phyloP scores from a whole-genome alignment of 139 green algal species.

The Raphidocelis subcapitata region DNA sequence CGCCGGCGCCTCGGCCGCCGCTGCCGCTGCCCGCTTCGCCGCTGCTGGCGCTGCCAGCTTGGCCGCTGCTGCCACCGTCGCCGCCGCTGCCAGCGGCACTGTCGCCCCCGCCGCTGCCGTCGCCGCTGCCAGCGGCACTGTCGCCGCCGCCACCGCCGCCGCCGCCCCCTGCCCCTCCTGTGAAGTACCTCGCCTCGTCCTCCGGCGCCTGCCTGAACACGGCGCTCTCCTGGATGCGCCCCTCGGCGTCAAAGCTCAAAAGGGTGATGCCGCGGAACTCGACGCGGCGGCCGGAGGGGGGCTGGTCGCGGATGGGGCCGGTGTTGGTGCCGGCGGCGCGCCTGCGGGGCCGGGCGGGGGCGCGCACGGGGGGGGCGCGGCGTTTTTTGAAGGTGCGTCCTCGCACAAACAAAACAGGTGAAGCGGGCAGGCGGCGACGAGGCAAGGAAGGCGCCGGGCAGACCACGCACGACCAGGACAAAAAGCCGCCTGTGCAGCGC shows the following conservation, averaged over 20 bases:
- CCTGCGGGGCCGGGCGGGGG: background rate
- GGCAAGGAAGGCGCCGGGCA: too few species aligned
- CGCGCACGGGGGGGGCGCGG: too few species aligned
- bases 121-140: background rate
- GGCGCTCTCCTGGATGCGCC: conserved; percentile 21
- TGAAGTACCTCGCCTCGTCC: conserved; percentile 39
- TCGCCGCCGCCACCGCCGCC: background rate
- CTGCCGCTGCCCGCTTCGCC: too few species aligned
- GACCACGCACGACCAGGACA: too few species aligned
- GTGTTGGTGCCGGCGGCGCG: conserved; percentile 36
- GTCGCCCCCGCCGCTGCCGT: background rate
- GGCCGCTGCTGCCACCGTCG: too few species aligned
- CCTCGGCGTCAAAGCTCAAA: conserved; percentile 12
- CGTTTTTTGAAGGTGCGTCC: too few species aligned
- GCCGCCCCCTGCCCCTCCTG: background rate
- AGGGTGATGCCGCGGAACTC: conserved; percentile 33
- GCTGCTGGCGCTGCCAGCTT: too few species aligned
- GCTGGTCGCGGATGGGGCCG: conserved; percentile 37
- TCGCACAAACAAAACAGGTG: too few species aligned
- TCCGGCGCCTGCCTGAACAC: conserved; percentile 44
- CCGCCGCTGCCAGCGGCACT: background rate
- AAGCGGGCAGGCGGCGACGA: too few species aligned
- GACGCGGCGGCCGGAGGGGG: conserved; percentile 19
- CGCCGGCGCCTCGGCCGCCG: too few species aligned
- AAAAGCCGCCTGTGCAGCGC: too few species aligned